Percentiles rank a stretch among this genome's conserved stretches.
Conservation (phyloP, 164 flowering plant species). For the Magnolia sinica region DNA sequence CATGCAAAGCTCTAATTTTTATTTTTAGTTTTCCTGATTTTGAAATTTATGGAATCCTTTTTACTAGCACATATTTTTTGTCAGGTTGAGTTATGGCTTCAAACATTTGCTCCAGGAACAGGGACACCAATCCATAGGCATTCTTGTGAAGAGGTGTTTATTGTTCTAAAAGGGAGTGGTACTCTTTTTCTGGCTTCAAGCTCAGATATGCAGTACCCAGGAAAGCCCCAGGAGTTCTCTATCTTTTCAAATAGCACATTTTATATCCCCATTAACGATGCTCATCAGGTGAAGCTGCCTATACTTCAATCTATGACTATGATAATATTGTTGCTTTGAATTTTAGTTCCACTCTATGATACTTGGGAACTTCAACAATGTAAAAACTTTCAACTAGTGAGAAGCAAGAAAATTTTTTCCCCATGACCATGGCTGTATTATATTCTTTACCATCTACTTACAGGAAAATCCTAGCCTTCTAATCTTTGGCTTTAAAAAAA, state of each 20-base stretch:
- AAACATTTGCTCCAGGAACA: constrained; percentile 81
- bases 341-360: background rate
- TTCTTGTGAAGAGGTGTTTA: constrained; percentile 92
- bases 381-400: background rate
- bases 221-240: constrained; percentile 58
- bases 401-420: background rate
- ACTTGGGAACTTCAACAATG: background rate
- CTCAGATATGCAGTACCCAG: constrained; percentile 64
- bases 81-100: constrained; percentile 93
- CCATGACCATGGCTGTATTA: background rate
- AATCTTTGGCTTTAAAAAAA: background rate
- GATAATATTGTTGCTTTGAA: background rate
- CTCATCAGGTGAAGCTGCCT: constrained; percentile 63
- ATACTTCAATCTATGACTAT: background rate
- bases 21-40: background rate
- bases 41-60: background rate
- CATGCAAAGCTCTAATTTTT: background rate
- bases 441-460: too few relatives aligned
- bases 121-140: constrained; percentile 90
- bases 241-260: constrained; percentile 79
- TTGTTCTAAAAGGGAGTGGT: constrained; percentile 84
- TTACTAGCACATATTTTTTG: background rate
- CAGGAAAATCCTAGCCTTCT: background rate
- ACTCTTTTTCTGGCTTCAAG: constrained; percentile 65
- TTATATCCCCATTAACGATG: constrained; percentile 82